Percentiles rank a stretch among this genome's conserved stretches.
Evolutionary conservation across 2,329 filamentous ascomycete species (phyloP).

Genomic region (Pseudonectria foliicola): DNA sequence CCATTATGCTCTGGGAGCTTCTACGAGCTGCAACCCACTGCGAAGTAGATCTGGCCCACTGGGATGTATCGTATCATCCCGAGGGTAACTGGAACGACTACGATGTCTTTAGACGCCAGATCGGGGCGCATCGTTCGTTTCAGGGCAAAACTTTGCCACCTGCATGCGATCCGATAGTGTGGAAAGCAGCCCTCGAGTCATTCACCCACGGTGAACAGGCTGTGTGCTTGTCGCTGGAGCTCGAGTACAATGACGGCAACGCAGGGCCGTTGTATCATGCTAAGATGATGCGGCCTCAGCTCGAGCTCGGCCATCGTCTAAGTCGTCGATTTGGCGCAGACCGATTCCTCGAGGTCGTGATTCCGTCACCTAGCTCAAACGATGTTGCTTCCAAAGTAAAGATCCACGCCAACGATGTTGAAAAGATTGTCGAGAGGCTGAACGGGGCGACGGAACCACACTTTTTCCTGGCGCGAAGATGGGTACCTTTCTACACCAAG

Average conservation of each 20-base stretch:
- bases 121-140: conserved; percentile 35
- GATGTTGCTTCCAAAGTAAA: conserved; percentile 22
- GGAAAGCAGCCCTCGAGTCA: conserved; percentile 34
- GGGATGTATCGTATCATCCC: conserved; percentile 29
- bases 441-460: conserved; percentile 22
- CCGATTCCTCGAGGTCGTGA: conserved; percentile 48
- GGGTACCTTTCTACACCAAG: conserved; percentile 41
- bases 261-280: conserved; percentile 38
- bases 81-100: conserved; percentile 37
- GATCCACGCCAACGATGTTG: conserved; percentile 23
- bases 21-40: conserved; percentile 42
- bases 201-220: conserved; percentile 34
- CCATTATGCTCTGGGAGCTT: conserved; percentile 47
- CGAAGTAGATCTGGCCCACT: conserved; percentile 29
- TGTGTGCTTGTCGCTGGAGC: conserved; percentile 36
- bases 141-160: conserved; percentile 40
- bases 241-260: conserved; percentile 30
- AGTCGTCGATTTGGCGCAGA: conserved; percentile 50
- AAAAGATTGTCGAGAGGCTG: conserved; percentile 26
- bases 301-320: conserved; percentile 45
- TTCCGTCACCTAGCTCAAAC: conserved; percentile 36
- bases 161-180: conserved; percentile 36
- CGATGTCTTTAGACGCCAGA: conserved; percentile 31
- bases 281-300: conserved; percentile 38
- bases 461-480: conserved; percentile 38